A percentile compares a stretch with the other conserved stretches of the same genome.
Conservation (phyloP, 2,329 filamentous ascomycete genomes). For the Hypoxylon sp. region DNA sequence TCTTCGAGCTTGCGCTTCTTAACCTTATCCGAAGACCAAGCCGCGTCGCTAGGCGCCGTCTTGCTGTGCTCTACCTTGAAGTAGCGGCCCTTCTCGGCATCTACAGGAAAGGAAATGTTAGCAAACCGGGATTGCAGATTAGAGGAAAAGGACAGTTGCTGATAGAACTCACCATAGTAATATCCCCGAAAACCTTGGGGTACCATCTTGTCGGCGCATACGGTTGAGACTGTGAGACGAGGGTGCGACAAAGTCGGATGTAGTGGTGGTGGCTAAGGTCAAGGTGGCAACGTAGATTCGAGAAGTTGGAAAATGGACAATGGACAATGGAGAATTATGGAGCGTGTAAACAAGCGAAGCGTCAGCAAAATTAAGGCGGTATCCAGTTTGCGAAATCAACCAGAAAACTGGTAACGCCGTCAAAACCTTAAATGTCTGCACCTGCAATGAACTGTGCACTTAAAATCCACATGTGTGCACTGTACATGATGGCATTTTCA, state of each 20-base stretch:
- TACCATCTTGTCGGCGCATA: slow-evolving; percentile 29
- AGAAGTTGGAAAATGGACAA: not conserved
- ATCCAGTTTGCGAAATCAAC: not conserved
- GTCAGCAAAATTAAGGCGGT: not conserved
- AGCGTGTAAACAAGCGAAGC: not conserved
- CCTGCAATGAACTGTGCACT: too few species aligned
- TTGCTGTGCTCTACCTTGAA: slow-evolving; percentile 74
- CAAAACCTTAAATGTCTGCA: not conserved
- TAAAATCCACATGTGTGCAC: too few species aligned
- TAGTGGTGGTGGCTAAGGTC: not conserved
- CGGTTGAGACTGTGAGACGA: not conserved
- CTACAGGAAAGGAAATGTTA: slow-evolving; percentile 52
- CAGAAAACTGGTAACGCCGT: not conserved
- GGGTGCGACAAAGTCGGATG: not conserved
- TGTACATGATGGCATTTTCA: not conserved
- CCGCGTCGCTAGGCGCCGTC: slow-evolving; percentile 62
- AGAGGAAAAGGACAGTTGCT: not conserved
- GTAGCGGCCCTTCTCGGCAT: slow-evolving; percentile 72
- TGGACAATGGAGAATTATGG: not conserved
- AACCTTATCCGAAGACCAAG: slow-evolving; percentile 70
- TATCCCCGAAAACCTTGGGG: slow-evolving; percentile 63
- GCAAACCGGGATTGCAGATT: not conserved
- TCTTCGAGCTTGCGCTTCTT: slow-evolving; percentile 67
- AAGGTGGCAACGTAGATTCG: not conserved
- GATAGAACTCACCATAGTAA: slow-evolving; percentile 62